Evolutionary conservation across 2,329 filamentous ascomycete species (phyloP).

Genomic region (Keithomyces neogunnii): DNA sequence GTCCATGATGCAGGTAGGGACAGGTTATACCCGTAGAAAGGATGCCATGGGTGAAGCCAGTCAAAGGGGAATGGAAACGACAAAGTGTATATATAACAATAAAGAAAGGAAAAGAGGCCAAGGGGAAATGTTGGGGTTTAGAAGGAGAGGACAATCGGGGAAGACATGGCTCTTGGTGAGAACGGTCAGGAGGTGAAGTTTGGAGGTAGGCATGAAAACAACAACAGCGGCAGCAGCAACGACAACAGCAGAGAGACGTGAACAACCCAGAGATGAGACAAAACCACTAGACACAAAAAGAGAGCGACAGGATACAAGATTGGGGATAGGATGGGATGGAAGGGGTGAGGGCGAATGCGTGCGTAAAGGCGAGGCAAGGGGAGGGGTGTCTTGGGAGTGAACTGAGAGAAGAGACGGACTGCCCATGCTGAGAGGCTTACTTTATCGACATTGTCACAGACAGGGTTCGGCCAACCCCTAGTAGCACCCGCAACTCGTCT

Average conservation of each 20-base stretch:
- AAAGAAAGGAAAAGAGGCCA: slow-evolving; percentile 6
- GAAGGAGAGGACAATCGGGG: neutral
- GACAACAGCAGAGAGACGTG: neutral
- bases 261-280: neutral
- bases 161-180: neutral
- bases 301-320: neutral
- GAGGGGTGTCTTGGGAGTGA: slow-evolving; percentile 6
- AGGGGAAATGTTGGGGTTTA: neutral
- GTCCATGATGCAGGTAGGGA: slow-evolving; percentile 25
- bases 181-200: slow-evolving; percentile 1
- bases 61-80: slow-evolving; percentile 7
- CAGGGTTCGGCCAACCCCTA: slow-evolving; percentile 26
- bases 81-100: neutral
- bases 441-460: slow-evolving; percentile 45
- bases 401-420: slow-evolving; percentile 7
- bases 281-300: neutral
- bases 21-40: slow-evolving; percentile 19
- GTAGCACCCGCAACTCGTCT: slow-evolving; percentile 7
- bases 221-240: neutral
- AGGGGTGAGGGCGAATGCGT: slow-evolving; percentile 3
- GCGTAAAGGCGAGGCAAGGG: slow-evolving; percentile 3
- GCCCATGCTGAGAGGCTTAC: slow-evolving; percentile 28
- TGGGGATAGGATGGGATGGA: neutral
- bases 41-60: slow-evolving; percentile 10
- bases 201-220: neutral